Evolutionary conservation across 139 green algal genomes (phyloP), one percentile per base, ranked within the genome.

Genomic region (Auxenochlorella pyrenoidosa): DNA sequence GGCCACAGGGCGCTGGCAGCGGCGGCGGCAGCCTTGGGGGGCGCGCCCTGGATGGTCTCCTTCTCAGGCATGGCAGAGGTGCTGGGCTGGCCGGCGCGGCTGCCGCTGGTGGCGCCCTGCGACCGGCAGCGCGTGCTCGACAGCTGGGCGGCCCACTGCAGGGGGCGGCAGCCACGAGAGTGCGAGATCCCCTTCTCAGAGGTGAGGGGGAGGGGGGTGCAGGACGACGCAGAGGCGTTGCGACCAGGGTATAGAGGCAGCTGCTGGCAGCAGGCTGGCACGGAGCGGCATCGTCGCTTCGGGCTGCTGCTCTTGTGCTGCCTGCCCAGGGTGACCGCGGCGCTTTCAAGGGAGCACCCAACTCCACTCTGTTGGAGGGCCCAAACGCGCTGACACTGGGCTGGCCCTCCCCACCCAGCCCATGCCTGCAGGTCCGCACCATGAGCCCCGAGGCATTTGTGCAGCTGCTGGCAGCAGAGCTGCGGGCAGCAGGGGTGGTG

Each of bases 11-110:
- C 90, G 38, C 84, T 99, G 36, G 96, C 93, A 36, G 66, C 82
- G 21, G 84, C 88, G 15, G 94, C 94, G 26, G 88, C 88, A 21
- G 58, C 80, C 4, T 63, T 94, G 63, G 90, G 87, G 0, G 93
- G 87, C 32, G 43, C 84, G 10, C 94, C 95, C 0, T 95, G 93
- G 76, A 91, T 98, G 63, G 76, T 98, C 22, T 97, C 94, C 6
- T 98, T 98, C 90, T 93, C 89, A 30, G 94, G 95, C 84, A 98
- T 98, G 93, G 96, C 93, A 0, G 88, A 94, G 43, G 93, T 98
- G 47, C 90, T 98, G 36, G 93, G 94, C 51, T 97, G 94, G 94
- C 89, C 90, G 8, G 38, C 84, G 26, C 92, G 95, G 10, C 82
- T 93, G 83, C 95, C 96, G 16, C 83, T 98, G 28, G 96, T 98